Evolutionary conservation across 2,329 filamentous ascomycete genomes (phyloP).

Genomic region (Xylariaceae sp.): DNA sequence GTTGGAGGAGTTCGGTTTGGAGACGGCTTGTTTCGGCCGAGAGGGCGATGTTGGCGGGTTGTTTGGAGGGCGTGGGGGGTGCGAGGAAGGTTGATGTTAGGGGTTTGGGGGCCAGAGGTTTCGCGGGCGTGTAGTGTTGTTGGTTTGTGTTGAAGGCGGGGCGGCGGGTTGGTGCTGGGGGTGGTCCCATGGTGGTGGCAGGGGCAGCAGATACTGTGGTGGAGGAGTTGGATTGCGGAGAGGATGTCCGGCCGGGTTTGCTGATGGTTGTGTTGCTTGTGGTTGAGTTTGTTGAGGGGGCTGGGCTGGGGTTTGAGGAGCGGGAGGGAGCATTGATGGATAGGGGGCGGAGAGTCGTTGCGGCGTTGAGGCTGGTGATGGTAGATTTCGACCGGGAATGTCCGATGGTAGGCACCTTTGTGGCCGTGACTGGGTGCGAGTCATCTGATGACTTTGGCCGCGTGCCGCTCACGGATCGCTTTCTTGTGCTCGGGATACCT

Average conservation of each 20-base stretch:
- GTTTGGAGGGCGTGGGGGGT: slow-evolving; percentile 56
- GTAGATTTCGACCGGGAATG: slow-evolving; percentile 41
- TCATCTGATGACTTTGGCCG: slow-evolving; percentile 26
- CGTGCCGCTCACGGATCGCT: slow-evolving; percentile 4
- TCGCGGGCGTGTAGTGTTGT: slow-evolving; percentile 63
- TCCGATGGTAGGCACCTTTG: slow-evolving; percentile 19
- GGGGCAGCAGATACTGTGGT: slow-evolving; percentile 10
- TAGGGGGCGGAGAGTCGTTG: slow-evolving; percentile 37
- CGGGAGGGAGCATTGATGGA: slow-evolving; percentile 15
- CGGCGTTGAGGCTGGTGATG: slow-evolving; percentile 35
- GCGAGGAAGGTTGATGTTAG: slow-evolving; percentile 53
- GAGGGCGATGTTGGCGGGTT: slow-evolving; percentile 54
- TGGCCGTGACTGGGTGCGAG: slow-evolving; percentile 13
- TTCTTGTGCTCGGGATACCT: slow-evolving; percentile 9
- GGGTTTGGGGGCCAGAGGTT: slow-evolving; percentile 56
- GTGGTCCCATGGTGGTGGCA: too few relatives aligned
- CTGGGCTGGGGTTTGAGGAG: slow-evolving; percentile 23
- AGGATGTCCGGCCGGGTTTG: slow-evolving; percentile 20
- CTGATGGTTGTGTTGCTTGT: slow-evolving; percentile 19
- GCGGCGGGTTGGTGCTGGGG: slow-evolving; percentile 33
- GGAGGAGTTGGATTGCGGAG: slow-evolving; percentile 13
- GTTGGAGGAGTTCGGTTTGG: slow-evolving; percentile 60
- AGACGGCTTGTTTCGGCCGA: slow-evolving; percentile 53
- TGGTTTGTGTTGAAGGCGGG: slow-evolving; percentile 59
- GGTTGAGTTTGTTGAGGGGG: slow-evolving; percentile 23